Conservation (phyloP, 495 filamentous ascomycete genomes). For the Darksidea phi region DNA sequence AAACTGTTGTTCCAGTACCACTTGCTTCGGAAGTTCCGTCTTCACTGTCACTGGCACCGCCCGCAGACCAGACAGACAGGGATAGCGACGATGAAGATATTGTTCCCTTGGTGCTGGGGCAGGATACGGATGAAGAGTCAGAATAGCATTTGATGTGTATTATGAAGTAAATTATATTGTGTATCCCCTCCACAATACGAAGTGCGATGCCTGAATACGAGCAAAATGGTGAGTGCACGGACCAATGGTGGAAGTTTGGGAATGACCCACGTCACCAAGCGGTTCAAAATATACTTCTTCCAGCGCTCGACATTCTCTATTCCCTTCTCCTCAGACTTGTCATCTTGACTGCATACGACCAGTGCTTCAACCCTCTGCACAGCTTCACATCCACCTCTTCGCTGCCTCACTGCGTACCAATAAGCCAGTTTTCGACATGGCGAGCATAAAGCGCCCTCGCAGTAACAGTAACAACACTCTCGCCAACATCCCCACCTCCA, state of each 20-base stretch:
- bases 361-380: no score
- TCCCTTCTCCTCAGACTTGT: not conserved
- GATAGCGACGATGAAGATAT: constrained; percentile 30
- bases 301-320: not conserved
- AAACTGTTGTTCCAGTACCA: not conserved
- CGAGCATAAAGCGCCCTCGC: not conserved
- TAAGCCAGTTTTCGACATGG: not conserved
- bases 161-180: not conserved
- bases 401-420: not conserved
- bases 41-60: not conserved
- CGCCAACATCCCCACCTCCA: no score
- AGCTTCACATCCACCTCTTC: not conserved
- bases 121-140: constrained; percentile 33
- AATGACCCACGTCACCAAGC: not conserved
- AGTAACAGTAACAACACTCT: no score
- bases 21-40: not conserved
- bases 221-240: not conserved
- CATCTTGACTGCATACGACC: no score
- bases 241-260: not conserved
- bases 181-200: not conserved
- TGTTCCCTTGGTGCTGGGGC: constrained; percentile 29
- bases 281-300: no score
- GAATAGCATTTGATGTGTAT: not conserved
- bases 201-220: not conserved
- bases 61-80: not conserved